Evolutionary conservation across 768 basidiomycete genomes (phyloP).

Genomic region (Xerocomellus intermedius): DNA sequence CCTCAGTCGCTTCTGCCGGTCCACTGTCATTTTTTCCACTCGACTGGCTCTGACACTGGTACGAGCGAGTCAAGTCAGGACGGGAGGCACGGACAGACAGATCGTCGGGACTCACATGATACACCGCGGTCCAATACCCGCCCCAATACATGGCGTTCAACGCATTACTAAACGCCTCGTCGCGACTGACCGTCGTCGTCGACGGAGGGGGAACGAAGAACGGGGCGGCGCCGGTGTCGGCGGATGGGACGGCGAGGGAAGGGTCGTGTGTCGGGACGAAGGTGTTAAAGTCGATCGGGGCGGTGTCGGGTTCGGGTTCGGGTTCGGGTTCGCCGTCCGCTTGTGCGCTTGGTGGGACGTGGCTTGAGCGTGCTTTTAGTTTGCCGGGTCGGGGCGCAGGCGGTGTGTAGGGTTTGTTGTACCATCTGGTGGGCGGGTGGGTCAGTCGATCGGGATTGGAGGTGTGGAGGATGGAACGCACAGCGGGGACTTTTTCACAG

Average conservation of each 20-base stretch:
- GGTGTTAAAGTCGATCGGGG: slow-evolving; percentile 66
- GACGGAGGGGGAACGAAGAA: slow-evolving; percentile 33
- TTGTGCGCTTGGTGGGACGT: not conserved
- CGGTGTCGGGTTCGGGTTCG: slow-evolving; percentile 51
- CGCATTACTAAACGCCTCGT: slow-evolving; percentile 76
- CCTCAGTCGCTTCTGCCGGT: slow-evolving; percentile 31
- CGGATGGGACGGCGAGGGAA: slow-evolving; percentile 42
- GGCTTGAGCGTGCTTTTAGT: not conserved
- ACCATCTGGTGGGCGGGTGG: slow-evolving; percentile 55
- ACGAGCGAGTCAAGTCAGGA: slow-evolving; percentile 1
- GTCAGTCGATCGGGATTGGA: not conserved
- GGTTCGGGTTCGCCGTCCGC: slow-evolving; percentile 26
- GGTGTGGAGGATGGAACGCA: slow-evolving; percentile 35
- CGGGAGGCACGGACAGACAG: not conserved
- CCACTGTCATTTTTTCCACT: slow-evolving; percentile 17
- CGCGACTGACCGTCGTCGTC: slow-evolving; percentile 50
- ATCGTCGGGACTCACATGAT: slow-evolving; percentile 55
- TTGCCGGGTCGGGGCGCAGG: slow-evolving; percentile 15
- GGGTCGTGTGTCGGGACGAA: slow-evolving; percentile 72
- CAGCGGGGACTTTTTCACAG: slow-evolving; percentile 71
- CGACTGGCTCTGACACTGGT: slow-evolving; percentile 35
- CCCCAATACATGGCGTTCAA: slow-evolving; percentile 82
- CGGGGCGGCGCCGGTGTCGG: slow-evolving; percentile 18
- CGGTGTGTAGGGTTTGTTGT: slow-evolving; percentile 53
- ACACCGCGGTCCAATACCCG: slow-evolving; percentile 86